Percentiles rank a stretch among this genome's conserved stretches.
Conservation (phyloP, 2,329 filamentous ascomycete genomes). For the Trichoderma sp. region DNA sequence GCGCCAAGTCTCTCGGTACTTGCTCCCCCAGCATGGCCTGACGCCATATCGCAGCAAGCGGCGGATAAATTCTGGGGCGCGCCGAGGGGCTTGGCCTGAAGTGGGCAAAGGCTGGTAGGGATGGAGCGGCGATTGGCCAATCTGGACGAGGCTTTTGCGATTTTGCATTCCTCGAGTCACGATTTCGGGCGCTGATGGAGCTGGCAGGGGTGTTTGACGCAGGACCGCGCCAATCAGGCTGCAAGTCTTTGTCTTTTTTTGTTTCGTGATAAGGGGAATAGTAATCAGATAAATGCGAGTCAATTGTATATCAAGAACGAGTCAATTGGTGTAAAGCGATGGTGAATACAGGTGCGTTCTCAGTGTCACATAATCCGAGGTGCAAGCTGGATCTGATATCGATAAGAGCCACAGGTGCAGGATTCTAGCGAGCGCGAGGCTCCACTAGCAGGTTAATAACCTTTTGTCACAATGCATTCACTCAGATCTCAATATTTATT, state of each 20-base stretch:
- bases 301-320: background rate
- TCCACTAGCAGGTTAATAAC: too few relatives aligned
- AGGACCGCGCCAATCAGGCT: conserved; percentile 8
- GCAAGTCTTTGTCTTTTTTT: background rate
- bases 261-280: background rate
- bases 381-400: background rate
- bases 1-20: background rate
- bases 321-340: too few relatives aligned
- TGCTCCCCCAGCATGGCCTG: background rate
- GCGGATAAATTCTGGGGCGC: background rate
- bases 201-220: background rate
- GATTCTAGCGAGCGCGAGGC: too few relatives aligned
- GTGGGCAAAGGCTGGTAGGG: background rate
- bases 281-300: background rate
- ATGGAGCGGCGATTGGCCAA: background rate
- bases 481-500: too few relatives aligned
- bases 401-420: background rate
- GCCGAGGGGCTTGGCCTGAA: background rate
- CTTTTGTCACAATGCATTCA: too few relatives aligned
- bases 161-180: background rate
- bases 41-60: background rate
- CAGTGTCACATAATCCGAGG: background rate
- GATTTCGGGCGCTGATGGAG: conserved; percentile 3
- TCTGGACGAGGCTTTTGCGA: background rate
- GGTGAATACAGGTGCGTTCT: background rate